A percentile compares a stretch with the other conserved stretches of the same genome.
These are phyloP conservation scores for Euphorbia tirucalli DNA, from an alignment of 345 rosid genomes.

Conservation along the genomic window DNA sequence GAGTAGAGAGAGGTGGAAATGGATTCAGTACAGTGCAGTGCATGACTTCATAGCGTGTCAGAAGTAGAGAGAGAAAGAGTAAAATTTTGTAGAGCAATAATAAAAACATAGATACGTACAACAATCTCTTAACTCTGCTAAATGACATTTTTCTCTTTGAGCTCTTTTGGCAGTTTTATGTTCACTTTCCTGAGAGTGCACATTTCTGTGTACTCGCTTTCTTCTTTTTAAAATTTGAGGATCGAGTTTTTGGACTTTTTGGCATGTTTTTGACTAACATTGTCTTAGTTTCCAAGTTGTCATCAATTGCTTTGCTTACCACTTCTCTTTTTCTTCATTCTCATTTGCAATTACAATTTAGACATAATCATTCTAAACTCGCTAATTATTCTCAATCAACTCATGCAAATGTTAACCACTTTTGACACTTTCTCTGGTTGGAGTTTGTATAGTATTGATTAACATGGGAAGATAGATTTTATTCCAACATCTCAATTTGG, in stretches of 20 bases:
- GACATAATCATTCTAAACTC: slow-evolving; percentile 16
- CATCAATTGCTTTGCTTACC: slow-evolving; percentile 13
- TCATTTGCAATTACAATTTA: background rate
- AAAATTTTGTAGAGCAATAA: too few relatives aligned
- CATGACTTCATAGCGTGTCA: slow-evolving; percentile 39
- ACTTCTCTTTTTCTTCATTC: background rate
- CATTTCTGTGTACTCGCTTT: background rate
- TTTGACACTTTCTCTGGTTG: too few relatives aligned
- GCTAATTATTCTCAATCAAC: background rate
- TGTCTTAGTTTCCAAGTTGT: slow-evolving; percentile 30
- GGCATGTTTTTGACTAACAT: slow-evolving; percentile 4
- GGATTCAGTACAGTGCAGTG: slow-evolving; percentile 14
- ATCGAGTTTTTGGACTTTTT: background rate
- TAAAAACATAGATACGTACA: background rate
- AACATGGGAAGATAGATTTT: too few relatives aligned
- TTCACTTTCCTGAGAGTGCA: background rate
- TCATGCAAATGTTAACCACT: slow-evolving; percentile 1
- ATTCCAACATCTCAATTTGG: too few relatives aligned
- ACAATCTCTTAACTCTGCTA: slow-evolving; percentile 5
- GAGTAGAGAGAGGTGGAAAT: background rate
- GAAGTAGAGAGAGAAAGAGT: slow-evolving; percentile 23
- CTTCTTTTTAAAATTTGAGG: background rate
- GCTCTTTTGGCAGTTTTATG: background rate
- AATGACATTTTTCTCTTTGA: slow-evolving; percentile 17
- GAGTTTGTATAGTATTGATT: too few relatives aligned